Percentiles rank a stretch among this genome's conserved stretches.
These are phyloP conservation scores for Epichloe glyceriae DNA, from an alignment of 2,329 filamentous ascomycete species.

Conservation along the genomic window DNA sequence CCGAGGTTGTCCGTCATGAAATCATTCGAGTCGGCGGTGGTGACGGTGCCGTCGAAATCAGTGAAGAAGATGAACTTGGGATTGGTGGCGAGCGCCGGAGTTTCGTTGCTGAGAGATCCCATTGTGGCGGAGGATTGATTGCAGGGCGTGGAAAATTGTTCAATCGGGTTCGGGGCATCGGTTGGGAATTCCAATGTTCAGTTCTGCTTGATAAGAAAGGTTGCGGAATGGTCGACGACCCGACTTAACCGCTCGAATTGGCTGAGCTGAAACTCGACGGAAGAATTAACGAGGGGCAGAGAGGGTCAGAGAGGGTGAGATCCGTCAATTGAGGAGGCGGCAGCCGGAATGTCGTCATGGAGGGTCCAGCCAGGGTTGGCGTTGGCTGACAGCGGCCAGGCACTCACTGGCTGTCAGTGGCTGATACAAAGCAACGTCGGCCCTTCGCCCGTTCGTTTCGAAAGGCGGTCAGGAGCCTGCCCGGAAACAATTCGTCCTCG, in stretches of 20 bases:
- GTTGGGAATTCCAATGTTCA: neutral
- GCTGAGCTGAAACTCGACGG: neutral
- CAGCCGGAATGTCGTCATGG: slow-evolving; percentile 8
- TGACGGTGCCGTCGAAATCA: slow-evolving; percentile 96
- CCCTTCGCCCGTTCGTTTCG: neutral
- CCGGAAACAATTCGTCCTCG: neutral
- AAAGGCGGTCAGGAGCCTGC: slow-evolving; percentile 7
- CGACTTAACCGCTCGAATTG: no score
- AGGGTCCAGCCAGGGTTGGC: neutral
- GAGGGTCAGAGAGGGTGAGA: neutral
- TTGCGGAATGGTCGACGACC: no score
- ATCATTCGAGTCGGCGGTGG: slow-evolving; percentile 53
- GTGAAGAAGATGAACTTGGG: slow-evolving; percentile 97
- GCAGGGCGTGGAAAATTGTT: neutral
- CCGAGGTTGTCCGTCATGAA: slow-evolving; percentile 84
- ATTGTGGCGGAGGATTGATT: slow-evolving; percentile 18
- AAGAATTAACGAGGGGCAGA: neutral
- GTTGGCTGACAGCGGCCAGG: slow-evolving; percentile 1
- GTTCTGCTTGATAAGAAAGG: no score
- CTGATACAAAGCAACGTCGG: neutral
- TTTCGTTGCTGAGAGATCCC: slow-evolving; percentile 29
- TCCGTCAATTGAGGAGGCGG: neutral
- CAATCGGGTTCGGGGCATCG: neutral
- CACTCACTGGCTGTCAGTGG: neutral
- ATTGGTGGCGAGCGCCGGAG: slow-evolving; percentile 49